These are phyloP conservation scores for Cochlearia excelsa DNA, from an alignment of 345 rosid genomes.

Conservation along the genomic window DNA sequence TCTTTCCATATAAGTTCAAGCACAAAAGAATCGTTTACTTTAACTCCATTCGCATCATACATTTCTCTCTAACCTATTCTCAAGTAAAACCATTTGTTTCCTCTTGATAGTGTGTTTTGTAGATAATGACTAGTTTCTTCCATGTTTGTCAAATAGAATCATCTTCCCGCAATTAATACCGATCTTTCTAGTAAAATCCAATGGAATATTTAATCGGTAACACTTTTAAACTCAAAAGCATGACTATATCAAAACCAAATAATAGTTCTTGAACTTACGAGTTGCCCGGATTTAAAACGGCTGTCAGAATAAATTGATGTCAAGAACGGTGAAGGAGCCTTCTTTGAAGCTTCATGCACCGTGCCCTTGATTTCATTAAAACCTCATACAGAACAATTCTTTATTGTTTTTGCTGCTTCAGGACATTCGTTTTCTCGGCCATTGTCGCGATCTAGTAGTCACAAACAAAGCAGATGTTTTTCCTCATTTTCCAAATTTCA, in stretches of 20 bases:
- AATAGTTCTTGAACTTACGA: slow-evolving; percentile 28
- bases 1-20: slow-evolving; percentile 23
- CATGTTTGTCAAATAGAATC: slow-evolving; percentile 25
- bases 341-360: slow-evolving; percentile 8
- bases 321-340: slow-evolving; percentile 5
- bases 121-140: slow-evolving; percentile 28
- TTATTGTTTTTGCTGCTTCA: slow-evolving; percentile 5
- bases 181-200: too few relatives aligned
- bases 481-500: slow-evolving; percentile 5
- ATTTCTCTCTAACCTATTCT: slow-evolving; percentile 36
- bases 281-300: slow-evolving; percentile 26
- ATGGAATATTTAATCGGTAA: not conserved
- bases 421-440: not conserved
- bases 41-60: slow-evolving; percentile 33
- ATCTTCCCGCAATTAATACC: slow-evolving; percentile 5
- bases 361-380: slow-evolving; percentile 13
- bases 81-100: slow-evolving; percentile 25
- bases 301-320: not conserved
- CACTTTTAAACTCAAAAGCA: not conserved
- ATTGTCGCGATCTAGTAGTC: slow-evolving; percentile 9
- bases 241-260: not conserved
- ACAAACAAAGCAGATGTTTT: slow-evolving; percentile 24
- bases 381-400: slow-evolving; percentile 5
- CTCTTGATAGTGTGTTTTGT: slow-evolving; percentile 1
- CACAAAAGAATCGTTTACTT: slow-evolving; percentile 24